Percentiles rank a stretch among this genome's conserved stretches.
Evolutionary conservation across 2,329 filamentous ascomycete species (phyloP).

Genomic region (Simplicillium aogashimaense): DNA sequence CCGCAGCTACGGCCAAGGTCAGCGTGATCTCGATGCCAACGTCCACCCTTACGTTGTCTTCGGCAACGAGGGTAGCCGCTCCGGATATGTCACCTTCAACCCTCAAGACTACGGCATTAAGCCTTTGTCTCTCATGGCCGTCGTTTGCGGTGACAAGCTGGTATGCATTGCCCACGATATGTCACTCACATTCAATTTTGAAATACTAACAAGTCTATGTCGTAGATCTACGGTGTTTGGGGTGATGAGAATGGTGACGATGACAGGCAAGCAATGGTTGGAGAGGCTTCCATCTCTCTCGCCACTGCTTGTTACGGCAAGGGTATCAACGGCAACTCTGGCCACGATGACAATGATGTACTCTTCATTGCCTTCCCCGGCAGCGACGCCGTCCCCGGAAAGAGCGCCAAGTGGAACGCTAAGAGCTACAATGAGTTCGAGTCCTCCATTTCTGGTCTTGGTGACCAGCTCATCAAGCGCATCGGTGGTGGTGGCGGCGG

Average conservation of each 20-base stretch:
- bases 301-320: constrained; percentile 47
- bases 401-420: constrained; percentile 45
- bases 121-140: constrained; percentile 37
- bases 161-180: background rate
- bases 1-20: constrained; percentile 20
- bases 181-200: background rate
- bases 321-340: constrained; percentile 41
- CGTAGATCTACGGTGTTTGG: constrained; percentile 39
- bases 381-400: constrained; percentile 44
- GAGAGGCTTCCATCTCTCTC: constrained; percentile 48
- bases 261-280: constrained; percentile 33
- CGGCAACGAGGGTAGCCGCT: constrained; percentile 25
- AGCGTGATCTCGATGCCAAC: constrained; percentile 29
- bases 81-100: constrained; percentile 20
- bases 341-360: constrained; percentile 47
- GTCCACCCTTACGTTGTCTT: constrained; percentile 39
- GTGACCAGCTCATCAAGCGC: constrained; percentile 37
- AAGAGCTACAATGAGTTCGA: constrained; percentile 38
- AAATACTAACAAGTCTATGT: background rate
- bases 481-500: constrained; percentile 11
- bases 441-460: constrained; percentile 38
- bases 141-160: constrained; percentile 35
- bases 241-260: constrained; percentile 51
- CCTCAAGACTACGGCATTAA: constrained; percentile 26
- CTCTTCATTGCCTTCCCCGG: constrained; percentile 53